phyloP scores from a whole-genome alignment of 106 monocot species.

The Triglochin maritima region DNA sequence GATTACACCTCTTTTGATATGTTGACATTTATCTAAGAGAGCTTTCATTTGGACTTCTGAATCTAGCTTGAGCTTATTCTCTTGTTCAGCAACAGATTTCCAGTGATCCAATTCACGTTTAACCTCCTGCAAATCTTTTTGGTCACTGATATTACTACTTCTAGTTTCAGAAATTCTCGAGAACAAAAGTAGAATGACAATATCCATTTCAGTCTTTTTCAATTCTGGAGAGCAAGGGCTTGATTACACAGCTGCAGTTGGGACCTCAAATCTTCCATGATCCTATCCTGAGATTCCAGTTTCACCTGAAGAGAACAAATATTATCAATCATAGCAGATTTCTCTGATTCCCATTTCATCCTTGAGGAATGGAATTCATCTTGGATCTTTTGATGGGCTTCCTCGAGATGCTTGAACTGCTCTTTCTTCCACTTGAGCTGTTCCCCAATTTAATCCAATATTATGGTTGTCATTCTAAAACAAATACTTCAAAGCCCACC shows the following conservation, averaged over 20 bases:
- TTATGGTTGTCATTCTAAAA: no score
- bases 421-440: conserved; percentile 87
- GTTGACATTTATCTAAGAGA: conserved; percentile 16
- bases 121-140: conserved; percentile 5
- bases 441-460: conserved; percentile 23
- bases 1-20: no score
- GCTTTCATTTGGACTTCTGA: conserved; percentile 22
- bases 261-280: conserved; percentile 33
- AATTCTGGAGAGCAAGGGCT: conserved; percentile 67
- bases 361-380: conserved; percentile 30
- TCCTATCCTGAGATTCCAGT: conserved; percentile 43
- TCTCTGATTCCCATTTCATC: conserved; percentile 58
- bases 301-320: conserved; percentile 40
- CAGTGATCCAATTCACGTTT: no score
- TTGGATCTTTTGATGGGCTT: conserved; percentile 51
- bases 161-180: conserved; percentile 35
- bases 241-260: conserved; percentile 64
- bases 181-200: conserved; percentile 22
- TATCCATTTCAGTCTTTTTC: conserved; percentile 37
- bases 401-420: conserved; percentile 85
- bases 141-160: background rate
- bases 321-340: conserved; percentile 32
- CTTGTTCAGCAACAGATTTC: no score
- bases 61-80: conserved; percentile 31
- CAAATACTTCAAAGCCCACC: no score